Percentiles rank a stretch among this genome's conserved stretches.
Evolutionary conservation across 2,329 filamentous ascomycete species (phyloP).

Genomic region (Parastagonospora nodorum): DNA sequence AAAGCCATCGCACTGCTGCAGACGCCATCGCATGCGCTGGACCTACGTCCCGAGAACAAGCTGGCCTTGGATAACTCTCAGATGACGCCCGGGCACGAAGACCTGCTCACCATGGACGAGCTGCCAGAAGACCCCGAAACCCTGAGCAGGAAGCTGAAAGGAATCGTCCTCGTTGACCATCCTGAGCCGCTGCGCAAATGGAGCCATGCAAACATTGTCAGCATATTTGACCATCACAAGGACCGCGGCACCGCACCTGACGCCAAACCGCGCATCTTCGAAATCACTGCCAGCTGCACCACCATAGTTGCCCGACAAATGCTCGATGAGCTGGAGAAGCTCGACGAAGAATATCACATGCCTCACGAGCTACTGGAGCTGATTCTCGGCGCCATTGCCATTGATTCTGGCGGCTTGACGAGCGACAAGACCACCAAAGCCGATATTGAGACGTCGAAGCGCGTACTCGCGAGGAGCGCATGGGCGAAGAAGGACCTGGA

Average conservation of each 20-base stretch:
- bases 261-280: conserved; percentile 52
- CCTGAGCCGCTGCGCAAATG: conserved; percentile 51
- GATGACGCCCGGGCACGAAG: conserved; percentile 54
- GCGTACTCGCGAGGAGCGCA: conserved; percentile 50
- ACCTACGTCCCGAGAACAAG: conserved; percentile 56
- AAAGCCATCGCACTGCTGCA: conserved; percentile 56
- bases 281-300: conserved; percentile 53
- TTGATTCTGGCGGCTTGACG: conserved; percentile 51
- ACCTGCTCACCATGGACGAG: conserved; percentile 55
- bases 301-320: conserved; percentile 54
- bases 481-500: conserved; percentile 48
- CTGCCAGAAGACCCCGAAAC: conserved; percentile 55
- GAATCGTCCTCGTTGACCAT: conserved; percentile 56
- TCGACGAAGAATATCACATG: conserved; percentile 54
- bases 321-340: conserved; percentile 52
- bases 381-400: conserved; percentile 54
- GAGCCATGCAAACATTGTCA: conserved; percentile 50
- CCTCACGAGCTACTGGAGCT: conserved; percentile 56
- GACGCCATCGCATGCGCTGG: conserved; percentile 53
- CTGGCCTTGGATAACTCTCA: conserved; percentile 51
- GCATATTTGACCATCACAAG: conserved; percentile 55
- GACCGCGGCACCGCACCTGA: conserved; percentile 50
- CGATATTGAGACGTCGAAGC: conserved; percentile 47
- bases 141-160: conserved; percentile 48
- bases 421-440: conserved; percentile 44